Conservation (phyloP, 305 asterid species). For the Rubia peregrina region DNA sequence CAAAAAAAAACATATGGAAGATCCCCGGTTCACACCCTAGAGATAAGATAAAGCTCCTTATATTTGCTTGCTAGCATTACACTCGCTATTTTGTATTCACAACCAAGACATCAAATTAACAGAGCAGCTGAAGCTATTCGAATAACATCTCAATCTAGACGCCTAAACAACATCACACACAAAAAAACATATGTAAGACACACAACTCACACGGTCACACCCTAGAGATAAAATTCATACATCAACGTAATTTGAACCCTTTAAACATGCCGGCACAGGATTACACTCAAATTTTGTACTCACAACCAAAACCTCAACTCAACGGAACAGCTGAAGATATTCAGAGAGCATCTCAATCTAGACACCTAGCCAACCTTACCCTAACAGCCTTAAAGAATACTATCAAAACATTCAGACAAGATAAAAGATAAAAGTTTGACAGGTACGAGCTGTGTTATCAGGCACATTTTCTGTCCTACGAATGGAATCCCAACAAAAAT, state of each 20-base stretch:
- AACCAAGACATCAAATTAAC: neutral
- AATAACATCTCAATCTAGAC: neutral
- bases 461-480: neutral
- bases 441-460: neutral
- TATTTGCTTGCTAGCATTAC: neutral
- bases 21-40: neutral
- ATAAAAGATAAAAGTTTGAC: neutral
- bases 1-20: neutral
- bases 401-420: neutral
- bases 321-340: too few species aligned
- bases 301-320: too few species aligned
- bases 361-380: neutral
- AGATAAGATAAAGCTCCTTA: neutral
- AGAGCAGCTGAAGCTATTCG: neutral
- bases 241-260: too few species aligned
- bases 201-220: too few species aligned
- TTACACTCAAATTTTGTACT: too few species aligned
- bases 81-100: neutral
- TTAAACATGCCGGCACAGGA: too few species aligned
- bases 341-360: neutral
- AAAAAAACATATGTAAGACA: too few species aligned
- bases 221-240: too few species aligned
- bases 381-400: neutral
- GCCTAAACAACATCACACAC: neutral
- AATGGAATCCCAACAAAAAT: neutral